These are phyloP conservation scores for Rhododendron ferrugineum DNA, from an alignment of 148 eudicot species.

Conservation along the genomic window DNA sequence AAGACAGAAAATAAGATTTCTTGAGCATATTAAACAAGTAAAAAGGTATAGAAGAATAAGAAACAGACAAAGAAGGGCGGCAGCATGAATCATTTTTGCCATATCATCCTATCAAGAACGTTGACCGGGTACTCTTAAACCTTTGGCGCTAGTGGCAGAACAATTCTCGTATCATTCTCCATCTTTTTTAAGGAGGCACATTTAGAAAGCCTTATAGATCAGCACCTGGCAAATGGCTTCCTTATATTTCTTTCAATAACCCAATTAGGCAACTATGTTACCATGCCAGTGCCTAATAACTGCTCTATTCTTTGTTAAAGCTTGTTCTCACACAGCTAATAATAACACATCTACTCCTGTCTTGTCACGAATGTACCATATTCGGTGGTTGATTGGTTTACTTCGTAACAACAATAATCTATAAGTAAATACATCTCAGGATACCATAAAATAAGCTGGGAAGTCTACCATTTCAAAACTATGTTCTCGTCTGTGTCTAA, in stretches of 20 bases:
- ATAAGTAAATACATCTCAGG: background rate
- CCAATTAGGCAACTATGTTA: background rate
- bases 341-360: background rate
- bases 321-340: background rate
- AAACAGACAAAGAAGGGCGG: background rate
- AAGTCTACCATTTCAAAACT: background rate
- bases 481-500: background rate
- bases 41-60: background rate
- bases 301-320: background rate
- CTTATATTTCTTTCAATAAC: background rate
- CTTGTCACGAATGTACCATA: background rate
- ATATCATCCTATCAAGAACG: background rate
- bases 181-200: background rate
- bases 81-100: background rate
- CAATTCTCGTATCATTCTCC: background rate
- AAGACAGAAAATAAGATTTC: conserved; percentile 2
- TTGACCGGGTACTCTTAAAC: too few relatives aligned
- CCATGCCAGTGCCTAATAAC: background rate
- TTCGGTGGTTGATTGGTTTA: background rate
- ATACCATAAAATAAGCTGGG: background rate
- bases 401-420: background rate
- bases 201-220: background rate
- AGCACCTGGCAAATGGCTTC: background rate
- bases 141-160: background rate
- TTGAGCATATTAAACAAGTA: background rate